Base-by-base conservation (phyloP, 2,329 filamentous ascomycete genomes). In the Penicillium hesseltinei region DNA sequence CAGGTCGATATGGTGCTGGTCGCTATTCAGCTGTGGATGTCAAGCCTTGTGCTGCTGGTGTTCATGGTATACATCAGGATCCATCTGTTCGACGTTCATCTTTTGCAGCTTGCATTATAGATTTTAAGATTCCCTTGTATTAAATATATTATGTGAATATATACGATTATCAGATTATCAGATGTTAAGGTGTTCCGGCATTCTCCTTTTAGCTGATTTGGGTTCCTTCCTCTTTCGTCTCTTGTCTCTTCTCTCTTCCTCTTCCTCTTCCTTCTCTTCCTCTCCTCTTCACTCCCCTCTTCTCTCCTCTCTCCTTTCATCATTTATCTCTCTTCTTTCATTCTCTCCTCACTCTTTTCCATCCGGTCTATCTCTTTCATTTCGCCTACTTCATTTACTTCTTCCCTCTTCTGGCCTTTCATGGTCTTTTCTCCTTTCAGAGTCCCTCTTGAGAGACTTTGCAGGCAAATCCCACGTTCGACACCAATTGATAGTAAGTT, bases 101-200 rank as follows among this genome's bases (percentile, higher is more conserved):
- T 2, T 74, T 73, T 46, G 70, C 71, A 0, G 71, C 72, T 43
- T 73, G 71, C 54, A 73, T 74, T 46, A 67, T 74, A 57, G 71
- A 73, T 49, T 66, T 75, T 52, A 71, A 69, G 42, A 72, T 73
- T 19, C 70, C 73, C 9, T 35, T 45, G 21, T 21, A 47, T 60
- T 48, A 47, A 47, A 47, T 39, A 54, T 60, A 33, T 19, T 9
- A 21, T 48, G 23, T 31, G 31, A 5, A 47, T 23, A 46, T 27
- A 15, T 13, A 4, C 29, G 23, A 9, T 17, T 25, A 2, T 33
- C 45, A 17, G 43, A 4, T 50, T 27, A 27, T 21, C 19, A 11
- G 44, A 4, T 50, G n/a, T 50, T 5, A 4, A 49, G 23, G 17
- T 42, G n/a, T 31, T 15, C 19, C 2, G 27, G 27, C 6, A 6